Evolutionary conservation across 73 alveolate genomes (phyloP).

Genomic region (Loxodes magnus): DNA sequence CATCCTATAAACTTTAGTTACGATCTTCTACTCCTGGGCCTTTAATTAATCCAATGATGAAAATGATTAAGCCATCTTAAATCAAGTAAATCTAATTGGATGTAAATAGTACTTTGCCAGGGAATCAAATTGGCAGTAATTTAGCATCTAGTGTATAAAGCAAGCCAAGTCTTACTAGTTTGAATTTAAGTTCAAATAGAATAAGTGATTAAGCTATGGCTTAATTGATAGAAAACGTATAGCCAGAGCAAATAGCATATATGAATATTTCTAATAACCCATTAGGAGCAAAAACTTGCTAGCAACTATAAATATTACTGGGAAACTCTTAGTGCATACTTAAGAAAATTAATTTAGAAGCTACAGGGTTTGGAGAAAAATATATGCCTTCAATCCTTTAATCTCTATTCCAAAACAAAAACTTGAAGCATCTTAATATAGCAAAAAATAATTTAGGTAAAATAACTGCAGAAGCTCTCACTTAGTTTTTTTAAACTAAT

Average conservation of each 20-base stretch:
- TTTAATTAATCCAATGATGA: too few relatives aligned
- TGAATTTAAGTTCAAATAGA: slow-evolving; percentile 1
- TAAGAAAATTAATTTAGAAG: background rate
- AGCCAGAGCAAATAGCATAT: background rate
- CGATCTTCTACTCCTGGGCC: too few relatives aligned
- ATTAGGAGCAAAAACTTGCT: background rate
- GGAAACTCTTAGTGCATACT: background rate
- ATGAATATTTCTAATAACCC: slow-evolving; percentile 1
- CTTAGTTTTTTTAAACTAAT: background rate
- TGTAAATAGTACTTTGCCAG: too few relatives aligned
- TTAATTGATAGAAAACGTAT: background rate
- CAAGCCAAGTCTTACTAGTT: background rate
- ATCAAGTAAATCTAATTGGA: too few relatives aligned
- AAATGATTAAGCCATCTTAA: too few relatives aligned
- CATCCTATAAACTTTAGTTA: too few relatives aligned
- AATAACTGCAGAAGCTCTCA: background rate
- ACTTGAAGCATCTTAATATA: background rate
- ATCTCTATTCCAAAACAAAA: slow-evolving; percentile 1
- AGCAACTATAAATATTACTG: background rate
- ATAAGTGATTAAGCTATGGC: background rate
- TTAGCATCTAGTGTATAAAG: slow-evolving; percentile 8
- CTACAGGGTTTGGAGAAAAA: background rate
- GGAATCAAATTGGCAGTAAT: too few relatives aligned
- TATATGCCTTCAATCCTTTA: background rate
- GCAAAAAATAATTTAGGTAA: slow-evolving; percentile 7